phyloP scores from a whole-genome alignment of 768 basidiomycete genomes.

The Rhodotorula toruloides region DNA sequence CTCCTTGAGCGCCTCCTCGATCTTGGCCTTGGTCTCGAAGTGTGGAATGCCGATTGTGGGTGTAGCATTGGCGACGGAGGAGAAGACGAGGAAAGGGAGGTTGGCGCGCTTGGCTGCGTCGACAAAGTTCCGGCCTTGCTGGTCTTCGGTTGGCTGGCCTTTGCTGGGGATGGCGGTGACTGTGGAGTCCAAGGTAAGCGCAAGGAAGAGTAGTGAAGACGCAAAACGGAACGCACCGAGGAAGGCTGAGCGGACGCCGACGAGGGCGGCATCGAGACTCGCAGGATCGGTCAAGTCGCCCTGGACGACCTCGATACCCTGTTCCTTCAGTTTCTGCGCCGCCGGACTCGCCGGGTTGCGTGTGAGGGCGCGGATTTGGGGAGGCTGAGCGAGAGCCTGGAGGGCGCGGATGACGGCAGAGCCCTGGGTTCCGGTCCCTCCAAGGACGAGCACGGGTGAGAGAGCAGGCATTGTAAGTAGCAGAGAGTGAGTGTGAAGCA shows the following conservation, averaged over 20 bases:
- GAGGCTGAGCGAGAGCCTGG: not conserved
- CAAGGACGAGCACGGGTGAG: too few relatives aligned
- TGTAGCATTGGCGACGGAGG: constrained; percentile 38
- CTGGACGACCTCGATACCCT: constrained; percentile 39
- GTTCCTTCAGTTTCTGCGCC: constrained; percentile 31
- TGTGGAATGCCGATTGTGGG: constrained; percentile 39
- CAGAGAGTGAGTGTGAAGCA: too few relatives aligned
- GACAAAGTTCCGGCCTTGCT: constrained; percentile 43
- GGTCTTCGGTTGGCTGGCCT: constrained; percentile 32
- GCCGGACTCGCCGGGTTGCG: constrained; percentile 36
- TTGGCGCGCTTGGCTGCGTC: constrained; percentile 39
- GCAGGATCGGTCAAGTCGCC: constrained; percentile 31
- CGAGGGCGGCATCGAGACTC: constrained; percentile 31
- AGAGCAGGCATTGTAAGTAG: too few relatives aligned
- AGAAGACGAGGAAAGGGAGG: constrained; percentile 43
- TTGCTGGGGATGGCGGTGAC: not conserved
- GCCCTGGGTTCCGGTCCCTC: not conserved
- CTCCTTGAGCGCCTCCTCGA: constrained; percentile 40
- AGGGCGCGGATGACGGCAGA: not conserved
- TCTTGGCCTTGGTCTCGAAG: constrained; percentile 41
- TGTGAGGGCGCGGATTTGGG: constrained; percentile 27
- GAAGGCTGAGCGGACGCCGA: constrained; percentile 41
- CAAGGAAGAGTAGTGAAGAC: not conserved
- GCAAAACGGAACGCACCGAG: constrained; percentile 13
- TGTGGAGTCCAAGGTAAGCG: not conserved